Evolutionary conservation across 164 flowering plant genomes (phyloP).

Genomic region (Umbellularia californica): DNA sequence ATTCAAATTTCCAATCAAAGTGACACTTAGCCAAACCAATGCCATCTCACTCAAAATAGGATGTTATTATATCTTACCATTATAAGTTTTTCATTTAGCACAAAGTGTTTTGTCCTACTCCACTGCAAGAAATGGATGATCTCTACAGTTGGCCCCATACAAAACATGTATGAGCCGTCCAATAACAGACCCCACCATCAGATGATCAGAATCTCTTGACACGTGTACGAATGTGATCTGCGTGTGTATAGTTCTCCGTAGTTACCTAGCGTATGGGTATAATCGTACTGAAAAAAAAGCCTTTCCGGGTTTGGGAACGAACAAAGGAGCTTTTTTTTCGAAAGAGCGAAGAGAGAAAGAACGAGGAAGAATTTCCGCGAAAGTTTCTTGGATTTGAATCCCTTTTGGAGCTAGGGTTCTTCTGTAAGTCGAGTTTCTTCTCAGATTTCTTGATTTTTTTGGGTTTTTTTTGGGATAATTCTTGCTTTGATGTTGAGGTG

Average conservation of each 20-base stretch:
- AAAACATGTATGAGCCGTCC: too few relatives aligned
- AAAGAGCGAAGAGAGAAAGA: not conserved
- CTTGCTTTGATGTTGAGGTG: too few relatives aligned
- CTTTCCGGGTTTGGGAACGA: not conserved
- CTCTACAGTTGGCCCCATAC: too few relatives aligned
- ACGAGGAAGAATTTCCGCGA: slow-evolving; percentile 1
- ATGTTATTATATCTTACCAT: too few relatives aligned
- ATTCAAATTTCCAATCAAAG: too few relatives aligned
- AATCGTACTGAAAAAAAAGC: not conserved
- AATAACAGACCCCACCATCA: too few relatives aligned
- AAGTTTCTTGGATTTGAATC: not conserved
- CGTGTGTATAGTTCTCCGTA: not conserved
- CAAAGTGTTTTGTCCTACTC: too few relatives aligned
- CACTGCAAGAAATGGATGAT: too few relatives aligned
- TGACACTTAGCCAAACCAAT: too few relatives aligned
- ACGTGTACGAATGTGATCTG: not conserved
- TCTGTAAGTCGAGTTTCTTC: slow-evolving; percentile 10
- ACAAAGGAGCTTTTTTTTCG: not conserved
- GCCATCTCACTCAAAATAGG: too few relatives aligned
- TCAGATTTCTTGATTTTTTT: not conserved
- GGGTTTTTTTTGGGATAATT: not conserved
- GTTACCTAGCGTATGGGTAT: not conserved
- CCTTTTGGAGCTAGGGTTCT: not conserved
- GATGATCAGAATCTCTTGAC: not conserved
- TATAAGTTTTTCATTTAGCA: too few relatives aligned